phyloP scores from a whole-genome alignment of 176 grass and related monocot species.

The Paspalum vaginatum region DNA sequence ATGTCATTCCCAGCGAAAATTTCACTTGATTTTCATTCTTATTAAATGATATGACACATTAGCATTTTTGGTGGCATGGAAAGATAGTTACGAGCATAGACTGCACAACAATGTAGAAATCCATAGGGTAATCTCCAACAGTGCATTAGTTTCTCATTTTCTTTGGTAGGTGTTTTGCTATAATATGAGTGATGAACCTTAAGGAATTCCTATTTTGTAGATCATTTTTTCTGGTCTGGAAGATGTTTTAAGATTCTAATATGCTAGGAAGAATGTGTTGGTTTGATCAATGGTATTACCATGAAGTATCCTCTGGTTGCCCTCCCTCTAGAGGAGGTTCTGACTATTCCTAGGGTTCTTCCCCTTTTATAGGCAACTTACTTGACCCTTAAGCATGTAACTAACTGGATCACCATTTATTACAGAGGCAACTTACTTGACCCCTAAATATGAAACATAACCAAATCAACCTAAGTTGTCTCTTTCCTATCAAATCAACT shows the following conservation, averaged over 20 bases:
- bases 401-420: no score
- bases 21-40: background rate
- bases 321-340: no score
- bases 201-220: no score
- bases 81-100: background rate
- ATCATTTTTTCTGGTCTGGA: background rate
- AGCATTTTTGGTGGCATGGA: background rate
- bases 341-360: no score
- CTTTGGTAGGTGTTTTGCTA: background rate
- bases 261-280: background rate
- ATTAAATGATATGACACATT: background rate
- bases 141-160: slow-evolving; percentile 9
- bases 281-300: slow-evolving; percentile 20
- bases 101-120: background rate
- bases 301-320: no score
- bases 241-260: background rate
- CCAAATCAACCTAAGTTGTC: no score
- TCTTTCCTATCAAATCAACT: no score
- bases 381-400: no score
- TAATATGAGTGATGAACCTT: slow-evolving; percentile 7
- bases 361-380: no score
- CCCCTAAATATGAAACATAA: no score
- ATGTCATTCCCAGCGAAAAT: background rate
- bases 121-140: background rate
- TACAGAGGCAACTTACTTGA: no score